A percentile compares a stretch with the other conserved stretches of the same genome.
Evolutionary conservation across 768 basidiomycete genomes (phyloP).

Genomic region (Calocera viscosa): DNA sequence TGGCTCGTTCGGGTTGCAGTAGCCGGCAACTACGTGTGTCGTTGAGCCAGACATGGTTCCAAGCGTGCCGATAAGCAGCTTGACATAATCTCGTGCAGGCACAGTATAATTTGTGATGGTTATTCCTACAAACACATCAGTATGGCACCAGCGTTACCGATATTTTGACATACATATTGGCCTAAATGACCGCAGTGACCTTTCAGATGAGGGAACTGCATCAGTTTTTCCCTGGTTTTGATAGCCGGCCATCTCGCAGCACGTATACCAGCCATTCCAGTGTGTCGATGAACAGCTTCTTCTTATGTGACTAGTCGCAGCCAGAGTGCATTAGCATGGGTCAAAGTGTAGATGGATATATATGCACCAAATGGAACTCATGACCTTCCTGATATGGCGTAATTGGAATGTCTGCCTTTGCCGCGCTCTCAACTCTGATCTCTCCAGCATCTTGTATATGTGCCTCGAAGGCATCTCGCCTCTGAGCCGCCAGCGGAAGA

Average conservation of each 20-base stretch:
- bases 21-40: slow-evolving; percentile 72
- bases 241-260: slow-evolving; percentile 46
- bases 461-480: slow-evolving; percentile 43
- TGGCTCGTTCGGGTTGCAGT: slow-evolving; percentile 35
- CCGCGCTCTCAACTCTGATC: slow-evolving; percentile 32
- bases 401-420: slow-evolving; percentile 58
- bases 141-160: neutral
- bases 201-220: slow-evolving; percentile 73
- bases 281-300: slow-evolving; percentile 55
- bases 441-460: slow-evolving; percentile 55
- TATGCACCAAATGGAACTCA: slow-evolving; percentile 52
- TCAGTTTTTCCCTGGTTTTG: slow-evolving; percentile 54
- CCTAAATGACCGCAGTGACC: slow-evolving; percentile 46
- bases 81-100: slow-evolving; percentile 73
- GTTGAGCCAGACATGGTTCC: slow-evolving; percentile 70
- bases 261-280: slow-evolving; percentile 76
- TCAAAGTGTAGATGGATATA: neutral
- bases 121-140: slow-evolving; percentile 40
- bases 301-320: slow-evolving; percentile 45
- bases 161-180: slow-evolving; percentile 39
- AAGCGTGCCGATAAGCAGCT: slow-evolving; percentile 61
- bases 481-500: slow-evolving; percentile 40
- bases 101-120: slow-evolving; percentile 86
- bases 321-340: neutral
- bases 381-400: slow-evolving; percentile 54